Evolutionary conservation across 208 protist species (phyloP).

Genomic region (Acanthamoeba triangularis): DNA sequence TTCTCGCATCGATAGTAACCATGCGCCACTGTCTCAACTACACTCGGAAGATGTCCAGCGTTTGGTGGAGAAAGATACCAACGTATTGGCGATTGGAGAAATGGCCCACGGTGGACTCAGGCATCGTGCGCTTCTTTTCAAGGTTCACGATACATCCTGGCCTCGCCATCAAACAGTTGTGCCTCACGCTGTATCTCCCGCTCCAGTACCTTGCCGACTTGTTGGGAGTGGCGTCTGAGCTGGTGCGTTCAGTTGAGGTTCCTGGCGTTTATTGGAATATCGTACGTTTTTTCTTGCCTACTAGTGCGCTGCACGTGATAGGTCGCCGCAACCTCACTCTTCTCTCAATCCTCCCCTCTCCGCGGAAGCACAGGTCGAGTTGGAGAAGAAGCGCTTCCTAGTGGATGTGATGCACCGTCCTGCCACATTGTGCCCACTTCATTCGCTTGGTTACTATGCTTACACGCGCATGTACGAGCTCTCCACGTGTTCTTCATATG

Average conservation of each 20-base stretch:
- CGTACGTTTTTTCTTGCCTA: too few relatives aligned
- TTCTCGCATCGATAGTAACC: background rate
- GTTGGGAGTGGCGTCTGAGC: slow-evolving; percentile 8
- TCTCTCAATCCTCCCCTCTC: too few relatives aligned
- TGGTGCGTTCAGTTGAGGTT: background rate
- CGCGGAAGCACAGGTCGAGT: slow-evolving; percentile 47
- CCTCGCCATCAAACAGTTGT: too few relatives aligned
- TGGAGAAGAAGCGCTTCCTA: slow-evolving; percentile 31
- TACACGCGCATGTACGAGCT: slow-evolving; percentile 52
- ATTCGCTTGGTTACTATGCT: slow-evolving; percentile 20
- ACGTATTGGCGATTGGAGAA: background rate
- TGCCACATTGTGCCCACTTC: background rate
- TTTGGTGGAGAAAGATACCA: background rate
- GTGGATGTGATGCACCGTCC: slow-evolving; percentile 72
- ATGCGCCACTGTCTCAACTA: background rate
- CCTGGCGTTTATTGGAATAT: slow-evolving; percentile 54
- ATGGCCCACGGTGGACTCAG: background rate
- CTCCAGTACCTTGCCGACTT: slow-evolving; percentile 15
- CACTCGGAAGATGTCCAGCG: background rate
- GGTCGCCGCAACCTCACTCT: too few relatives aligned
- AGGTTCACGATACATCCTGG: too few relatives aligned
- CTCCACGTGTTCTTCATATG: too few relatives aligned
- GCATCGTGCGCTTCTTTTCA: slow-evolving; percentile 37
- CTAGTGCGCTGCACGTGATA: too few relatives aligned
- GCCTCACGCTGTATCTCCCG: too few relatives aligned